These are phyloP conservation scores for Pugionium dolabratum DNA, from an alignment of 345 rosid genomes.

Conservation along the genomic window DNA sequence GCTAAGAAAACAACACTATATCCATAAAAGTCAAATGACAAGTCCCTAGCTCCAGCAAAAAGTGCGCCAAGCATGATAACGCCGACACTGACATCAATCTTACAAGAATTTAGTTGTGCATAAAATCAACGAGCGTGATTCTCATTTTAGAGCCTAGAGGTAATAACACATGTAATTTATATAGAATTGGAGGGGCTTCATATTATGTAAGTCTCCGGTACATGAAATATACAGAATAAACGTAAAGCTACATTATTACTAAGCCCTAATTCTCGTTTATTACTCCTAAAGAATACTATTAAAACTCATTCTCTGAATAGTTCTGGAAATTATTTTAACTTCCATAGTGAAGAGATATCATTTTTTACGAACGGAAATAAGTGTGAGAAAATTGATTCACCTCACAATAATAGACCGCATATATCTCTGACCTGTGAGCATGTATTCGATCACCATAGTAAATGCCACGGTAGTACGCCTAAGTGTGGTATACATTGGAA, in stretches of 20 bases:
- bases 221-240: no score
- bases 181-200: no score
- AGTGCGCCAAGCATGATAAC: conserved; percentile 81
- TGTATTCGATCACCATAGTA: conserved; percentile 83
- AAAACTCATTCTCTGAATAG: no score
- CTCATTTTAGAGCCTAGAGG: no score
- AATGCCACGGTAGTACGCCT: conserved; percentile 89
- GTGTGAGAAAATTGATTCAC: conserved; percentile 37
- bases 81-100: conserved; percentile 77
- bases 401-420: conserved; percentile 71
- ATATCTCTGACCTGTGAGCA: conserved; percentile 74
- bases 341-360: no score
- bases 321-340: no score
- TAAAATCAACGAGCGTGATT: conserved; percentile 10
- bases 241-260: no score
- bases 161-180: no score
- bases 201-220: no score
- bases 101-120: conserved; percentile 47
- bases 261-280: no score
- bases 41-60: conserved; percentile 90
- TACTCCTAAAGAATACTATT: no score
- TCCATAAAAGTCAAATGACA: conserved; percentile 88
- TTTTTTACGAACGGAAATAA: no score
- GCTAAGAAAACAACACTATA: conserved; percentile 81
- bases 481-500: conserved; percentile 96